A percentile compares a stretch with the other conserved stretches of the same genome.
These are phyloP conservation scores for Trichoderma arundinaceum DNA, from an alignment of 2,329 filamentous ascomycete genomes.

Conservation along the genomic window DNA sequence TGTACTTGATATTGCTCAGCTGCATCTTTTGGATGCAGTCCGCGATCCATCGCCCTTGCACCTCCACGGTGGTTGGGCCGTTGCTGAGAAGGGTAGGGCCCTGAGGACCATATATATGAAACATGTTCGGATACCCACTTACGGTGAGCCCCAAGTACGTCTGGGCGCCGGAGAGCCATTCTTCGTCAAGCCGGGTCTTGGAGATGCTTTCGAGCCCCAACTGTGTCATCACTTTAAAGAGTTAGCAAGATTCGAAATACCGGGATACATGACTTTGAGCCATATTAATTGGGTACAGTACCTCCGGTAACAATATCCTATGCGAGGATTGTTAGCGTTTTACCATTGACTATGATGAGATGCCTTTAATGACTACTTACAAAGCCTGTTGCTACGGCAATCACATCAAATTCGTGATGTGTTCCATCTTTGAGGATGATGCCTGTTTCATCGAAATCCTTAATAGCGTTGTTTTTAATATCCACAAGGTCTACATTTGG, in stretches of 20 bases:
- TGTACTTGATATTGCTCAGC: conserved; percentile 52
- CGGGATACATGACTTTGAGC: background rate
- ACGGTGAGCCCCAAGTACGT: conserved; percentile 54
- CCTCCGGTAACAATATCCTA: conserved; percentile 25
- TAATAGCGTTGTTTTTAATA: conserved; percentile 49
- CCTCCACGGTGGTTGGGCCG: conserved; percentile 59
- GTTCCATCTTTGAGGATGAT: conserved; percentile 49
- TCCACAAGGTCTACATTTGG: conserved; percentile 51
- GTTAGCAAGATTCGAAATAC: background rate
- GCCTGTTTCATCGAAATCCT: conserved; percentile 50
- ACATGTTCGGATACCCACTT: conserved; percentile 56
- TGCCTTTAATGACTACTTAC: conserved; percentile 40
- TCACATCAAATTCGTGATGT: conserved; percentile 51
- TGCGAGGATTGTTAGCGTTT: background rate
- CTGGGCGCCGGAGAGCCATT: conserved; percentile 50
- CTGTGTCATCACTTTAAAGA: conserved; percentile 49
- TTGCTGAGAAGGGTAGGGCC: conserved; percentile 62
- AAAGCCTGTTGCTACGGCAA: conserved; percentile 55
- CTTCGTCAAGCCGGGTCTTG: conserved; percentile 46
- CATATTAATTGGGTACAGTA: background rate
- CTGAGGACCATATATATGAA: conserved; percentile 62
- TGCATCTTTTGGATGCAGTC: conserved; percentile 57
- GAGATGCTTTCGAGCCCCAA: conserved; percentile 52
- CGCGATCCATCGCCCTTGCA: conserved; percentile 63
- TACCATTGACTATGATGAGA: no score